These are phyloP conservation scores for Castanea crenata DNA, from an alignment of 306 rosid species.

Conservation along the genomic window DNA sequence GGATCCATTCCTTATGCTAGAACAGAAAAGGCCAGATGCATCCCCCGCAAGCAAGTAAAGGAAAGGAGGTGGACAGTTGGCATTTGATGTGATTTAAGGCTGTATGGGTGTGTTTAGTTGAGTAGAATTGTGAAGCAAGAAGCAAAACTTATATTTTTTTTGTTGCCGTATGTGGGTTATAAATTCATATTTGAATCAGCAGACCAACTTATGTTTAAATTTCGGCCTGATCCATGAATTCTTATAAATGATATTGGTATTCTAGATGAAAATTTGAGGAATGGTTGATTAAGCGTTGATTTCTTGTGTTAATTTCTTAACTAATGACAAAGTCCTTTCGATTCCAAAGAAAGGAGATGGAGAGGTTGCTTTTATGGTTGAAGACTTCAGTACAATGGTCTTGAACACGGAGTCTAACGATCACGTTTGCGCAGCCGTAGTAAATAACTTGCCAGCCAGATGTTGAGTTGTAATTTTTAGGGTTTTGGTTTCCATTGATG, in stretches of 20 bases:
- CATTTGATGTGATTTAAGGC: neutral
- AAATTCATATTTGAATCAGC: neutral
- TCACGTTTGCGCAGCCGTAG: neutral
- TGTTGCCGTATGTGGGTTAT: neutral
- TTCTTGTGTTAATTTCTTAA: neutral
- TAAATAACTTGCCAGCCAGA: neutral
- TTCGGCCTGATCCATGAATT: neutral
- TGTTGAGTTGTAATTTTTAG: too few relatives aligned
- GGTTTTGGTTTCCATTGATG: too few relatives aligned
- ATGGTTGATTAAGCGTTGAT: neutral
- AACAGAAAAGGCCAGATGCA: constrained; percentile 35
- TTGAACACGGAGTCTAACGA: neutral
- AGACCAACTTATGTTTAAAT: neutral
- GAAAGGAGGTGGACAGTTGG: constrained; percentile 9
- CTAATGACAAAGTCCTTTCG: neutral
- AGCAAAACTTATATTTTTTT: neutral
- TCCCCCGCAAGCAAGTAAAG: constrained; percentile 39
- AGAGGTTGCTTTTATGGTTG: too few relatives aligned
- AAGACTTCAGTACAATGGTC: neutral
- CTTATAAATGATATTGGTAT: neutral
- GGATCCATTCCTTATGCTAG: constrained; percentile 62
- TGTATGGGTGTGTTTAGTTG: neutral
- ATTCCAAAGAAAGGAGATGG: neutral
- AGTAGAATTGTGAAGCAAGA: neutral
- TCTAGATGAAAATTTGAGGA: neutral